Base-by-base conservation (phyloP, 139 green algal species). In the Zygnema circumcarinatum region DNA sequence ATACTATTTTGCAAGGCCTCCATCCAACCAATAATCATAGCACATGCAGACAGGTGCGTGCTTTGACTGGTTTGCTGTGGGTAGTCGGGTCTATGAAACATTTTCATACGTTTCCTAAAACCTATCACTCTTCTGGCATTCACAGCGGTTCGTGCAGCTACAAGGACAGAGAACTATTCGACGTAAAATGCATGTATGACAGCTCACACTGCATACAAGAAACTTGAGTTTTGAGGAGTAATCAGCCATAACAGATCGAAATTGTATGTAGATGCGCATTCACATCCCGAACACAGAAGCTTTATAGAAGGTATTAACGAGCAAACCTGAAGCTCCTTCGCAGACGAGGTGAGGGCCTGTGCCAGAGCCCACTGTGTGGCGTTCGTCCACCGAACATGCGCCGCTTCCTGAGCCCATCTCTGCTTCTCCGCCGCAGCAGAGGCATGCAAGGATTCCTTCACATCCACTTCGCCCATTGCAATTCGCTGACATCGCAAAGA, bases 311-410 rank as follows among this genome's bases (percentile, higher is more conserved):
- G n/a, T n/a, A n/a, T n/a, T n/a, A n/a, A n/a, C n/a, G n/a, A n/a
- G n/a, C n/a, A n/a, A n/a, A 86, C 79, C 41, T 88, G 68, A 39
- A 89, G 79, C 1, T 87, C 76, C 2, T 47, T 11, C 47, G 84
- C 74, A n/a, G 75, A 88, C 1, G 84, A 47, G 1, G 53, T 87
- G 79, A 89, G 84, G 0, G 84, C 56, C 20, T 80, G 42, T 22
- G 52, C 84, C 16, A 89, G 20, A 40, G 84, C 84, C 84, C 84
- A 89, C 38, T 89, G 47, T 0, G 67, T 56, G 11, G 81, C 81
- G 25, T n/a, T 87, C 40, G 81, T 74, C 81, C 81, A 87, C 33
- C 67, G 33, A 72, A n/a, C 39, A 25, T 32, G 74, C 21, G 81
- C 35, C 2, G 67, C 67, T 35, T 87, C 35, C 2, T 40, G n/a